Conservation (phyloP, 768 basidiomycete species). For the Mycena sanguinolenta region DNA sequence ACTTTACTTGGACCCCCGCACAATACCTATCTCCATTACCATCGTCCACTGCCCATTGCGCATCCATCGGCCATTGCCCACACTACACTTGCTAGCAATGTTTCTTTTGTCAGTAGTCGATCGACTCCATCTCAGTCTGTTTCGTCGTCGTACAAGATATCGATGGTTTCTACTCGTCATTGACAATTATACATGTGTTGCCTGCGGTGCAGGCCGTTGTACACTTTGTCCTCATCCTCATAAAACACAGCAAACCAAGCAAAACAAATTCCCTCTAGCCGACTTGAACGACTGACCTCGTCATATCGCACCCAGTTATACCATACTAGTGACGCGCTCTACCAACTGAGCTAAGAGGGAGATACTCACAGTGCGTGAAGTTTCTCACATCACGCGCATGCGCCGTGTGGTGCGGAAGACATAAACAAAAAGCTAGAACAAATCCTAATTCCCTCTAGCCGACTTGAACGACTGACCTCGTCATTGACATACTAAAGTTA, state of each 20-base stretch:
- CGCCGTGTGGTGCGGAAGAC: too few relatives aligned
- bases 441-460: slow-evolving; percentile 36
- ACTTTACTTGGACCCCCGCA: too few relatives aligned
- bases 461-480: slow-evolving; percentile 38
- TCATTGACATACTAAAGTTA: not conserved
- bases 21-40: too few relatives aligned
- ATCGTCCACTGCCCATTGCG: too few relatives aligned
- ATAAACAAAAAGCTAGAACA: not conserved
- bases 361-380: not conserved
- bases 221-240: too few relatives aligned
- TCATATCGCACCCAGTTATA: not conserved
- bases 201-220: too few relatives aligned
- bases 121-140: too few relatives aligned
- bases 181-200: too few relatives aligned
- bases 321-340: slow-evolving; percentile 69
- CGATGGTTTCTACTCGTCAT: not conserved
- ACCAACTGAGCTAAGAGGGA: slow-evolving; percentile 65
- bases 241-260: not conserved
- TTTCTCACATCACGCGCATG: not conserved
- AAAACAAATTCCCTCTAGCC: slow-evolving; percentile 31
- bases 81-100: too few relatives aligned
- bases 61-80: too few relatives aligned
- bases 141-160: too few relatives aligned
- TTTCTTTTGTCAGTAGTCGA: too few relatives aligned
- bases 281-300: slow-evolving; percentile 37